Base-by-base conservation (phyloP, 495 filamentous ascomycete genomes). In the Neurospora sp. region DNA sequence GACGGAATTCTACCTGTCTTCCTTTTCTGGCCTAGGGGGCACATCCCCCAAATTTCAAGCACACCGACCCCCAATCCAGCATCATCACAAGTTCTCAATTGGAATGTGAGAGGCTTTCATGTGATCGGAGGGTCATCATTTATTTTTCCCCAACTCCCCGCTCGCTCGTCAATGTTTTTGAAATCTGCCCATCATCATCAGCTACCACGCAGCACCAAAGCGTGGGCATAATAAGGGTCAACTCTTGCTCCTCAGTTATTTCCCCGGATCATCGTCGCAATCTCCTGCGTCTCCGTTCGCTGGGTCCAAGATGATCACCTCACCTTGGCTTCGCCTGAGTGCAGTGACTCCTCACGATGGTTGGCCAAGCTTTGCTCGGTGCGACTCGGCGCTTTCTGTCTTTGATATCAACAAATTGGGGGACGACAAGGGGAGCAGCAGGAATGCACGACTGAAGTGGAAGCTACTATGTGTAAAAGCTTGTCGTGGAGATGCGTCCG, bases 111-210 rank as follows among this genome's bases (percentile, higher is more conserved):
- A 35, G 61, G 9, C 68, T 73, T 40, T 39, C 71, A 73, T 73
- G 71, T 73, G 71, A 73, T 73, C 71, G 71, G 71, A 73, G 71
- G 71, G 71, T 42, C 14, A 65, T 65, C 53, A 65, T 35, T 1
- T 27, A 16, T 65, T 16, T 61, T 35, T 35, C 53, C 53, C 14
- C 27, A 65, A 65, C 53, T 65, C 27, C 53, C 53, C 53, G 31
- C 53, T 65, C 53, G 53, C 14, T 65, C 27, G 27, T 37, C 6
- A 16, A 16, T 18, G 27, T 18, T 65, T 59, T 65, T 18, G 27
- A 65, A 61, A 18, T 35, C 27, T 35, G 53, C 27, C 53, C 53
- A 61, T 61, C 22, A 61, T 16, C 22, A 16, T 61, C 53, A 61
- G 53, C 53, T 61, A 31, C 6, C 53, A 65, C 53, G 27, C 27